These are phyloP conservation scores for Rhodotorula toruloides DNA, from an alignment of 768 basidiomycete genomes.

Conservation along the genomic window DNA sequence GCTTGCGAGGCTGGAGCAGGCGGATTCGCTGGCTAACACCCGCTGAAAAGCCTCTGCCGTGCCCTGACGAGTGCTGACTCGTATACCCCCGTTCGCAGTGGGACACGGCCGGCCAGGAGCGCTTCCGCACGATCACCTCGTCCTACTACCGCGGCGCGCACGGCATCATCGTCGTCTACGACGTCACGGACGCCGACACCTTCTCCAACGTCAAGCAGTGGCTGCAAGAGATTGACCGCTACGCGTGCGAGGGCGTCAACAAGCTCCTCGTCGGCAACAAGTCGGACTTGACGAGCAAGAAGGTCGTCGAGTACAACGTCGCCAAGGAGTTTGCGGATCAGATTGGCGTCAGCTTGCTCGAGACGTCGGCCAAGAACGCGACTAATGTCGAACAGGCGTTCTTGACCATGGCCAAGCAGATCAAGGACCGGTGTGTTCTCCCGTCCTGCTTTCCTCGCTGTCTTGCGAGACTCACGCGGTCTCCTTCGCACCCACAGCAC, in stretches of 20 bases:
- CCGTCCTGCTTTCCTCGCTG: background rate
- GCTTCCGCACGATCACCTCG: slow-evolving; percentile 96
- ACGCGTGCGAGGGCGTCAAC: slow-evolving; percentile 97
- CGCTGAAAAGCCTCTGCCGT: background rate
- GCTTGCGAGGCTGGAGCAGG: no score
- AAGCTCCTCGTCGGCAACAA: slow-evolving; percentile 99
- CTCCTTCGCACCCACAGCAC: slow-evolving; percentile 54
- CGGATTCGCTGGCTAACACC: no score
- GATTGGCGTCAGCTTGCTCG: slow-evolving; percentile 89
- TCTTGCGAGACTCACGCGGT: background rate
- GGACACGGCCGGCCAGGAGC: slow-evolving; percentile 99
- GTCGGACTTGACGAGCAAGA: slow-evolving; percentile 85
- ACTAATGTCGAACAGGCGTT: slow-evolving; percentile 98
- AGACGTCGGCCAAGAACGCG: slow-evolving; percentile 95
- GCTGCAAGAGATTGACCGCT: slow-evolving; percentile 49
- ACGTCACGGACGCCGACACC: slow-evolving; percentile 71
- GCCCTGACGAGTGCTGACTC: background rate
- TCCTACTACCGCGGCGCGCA: slow-evolving; percentile 99
- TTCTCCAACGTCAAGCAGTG: slow-evolving; percentile 80
- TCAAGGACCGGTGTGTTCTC: slow-evolving; percentile 38
- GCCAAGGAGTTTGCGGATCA: slow-evolving; percentile 75
- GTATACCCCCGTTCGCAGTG: slow-evolving; percentile 63
- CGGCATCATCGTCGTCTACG: slow-evolving; percentile 93
- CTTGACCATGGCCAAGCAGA: slow-evolving; percentile 74
- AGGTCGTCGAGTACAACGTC: slow-evolving; percentile 53